Percentiles rank a stretch among this genome's conserved stretches.
Evolutionary conservation across 2,329 filamentous ascomycete genomes (phyloP).

Genomic region (Fusarium pseudocircinatum): DNA sequence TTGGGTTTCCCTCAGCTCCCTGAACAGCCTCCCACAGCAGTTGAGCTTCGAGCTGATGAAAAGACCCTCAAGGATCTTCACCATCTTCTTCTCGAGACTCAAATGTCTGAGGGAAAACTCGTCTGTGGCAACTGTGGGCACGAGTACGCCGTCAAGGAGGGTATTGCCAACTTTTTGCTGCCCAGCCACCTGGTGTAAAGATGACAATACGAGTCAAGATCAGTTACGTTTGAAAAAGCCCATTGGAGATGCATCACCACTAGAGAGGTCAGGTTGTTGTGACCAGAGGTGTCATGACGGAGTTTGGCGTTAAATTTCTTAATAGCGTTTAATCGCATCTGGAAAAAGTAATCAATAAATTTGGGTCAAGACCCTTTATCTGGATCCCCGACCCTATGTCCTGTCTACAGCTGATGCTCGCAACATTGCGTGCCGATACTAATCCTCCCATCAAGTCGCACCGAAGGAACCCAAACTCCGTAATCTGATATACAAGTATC

Average conservation of each 20-base stretch:
- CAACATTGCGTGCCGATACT: slow-evolving; percentile 38
- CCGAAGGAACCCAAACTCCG: slow-evolving; percentile 44
- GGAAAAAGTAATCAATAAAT: slow-evolving; percentile 24
- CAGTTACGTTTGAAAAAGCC: background rate
- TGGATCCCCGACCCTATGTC: slow-evolving; percentile 18
- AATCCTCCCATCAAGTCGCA: slow-evolving; percentile 38
- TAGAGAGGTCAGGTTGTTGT: background rate
- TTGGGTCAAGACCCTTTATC: slow-evolving; percentile 9
- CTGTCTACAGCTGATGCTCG: slow-evolving; percentile 33
- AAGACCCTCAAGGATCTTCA: slow-evolving; percentile 82
- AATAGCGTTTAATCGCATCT: slow-evolving; percentile 23
- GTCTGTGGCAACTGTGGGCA: slow-evolving; percentile 92
- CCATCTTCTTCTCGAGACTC: slow-evolving; percentile 85
- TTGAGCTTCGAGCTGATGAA: slow-evolving; percentile 71
- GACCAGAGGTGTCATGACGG: slow-evolving; percentile 26
- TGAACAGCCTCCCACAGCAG: slow-evolving; percentile 67
- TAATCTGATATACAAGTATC: slow-evolving; percentile 45
- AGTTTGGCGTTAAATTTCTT: slow-evolving; percentile 41
- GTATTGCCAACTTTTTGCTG: slow-evolving; percentile 94
- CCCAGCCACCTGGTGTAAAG: slow-evolving; percentile 84
- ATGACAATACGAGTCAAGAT: background rate
- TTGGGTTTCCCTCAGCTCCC: slow-evolving; percentile 82
- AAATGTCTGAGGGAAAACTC: slow-evolving; percentile 87
- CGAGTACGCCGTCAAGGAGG: slow-evolving; percentile 93
- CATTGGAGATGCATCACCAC: background rate